Percentiles rank a stretch among this genome's conserved stretches.
phyloP scores from a whole-genome alignment of 805 yeast genomes.

The Yarrowia divulgata region DNA sequence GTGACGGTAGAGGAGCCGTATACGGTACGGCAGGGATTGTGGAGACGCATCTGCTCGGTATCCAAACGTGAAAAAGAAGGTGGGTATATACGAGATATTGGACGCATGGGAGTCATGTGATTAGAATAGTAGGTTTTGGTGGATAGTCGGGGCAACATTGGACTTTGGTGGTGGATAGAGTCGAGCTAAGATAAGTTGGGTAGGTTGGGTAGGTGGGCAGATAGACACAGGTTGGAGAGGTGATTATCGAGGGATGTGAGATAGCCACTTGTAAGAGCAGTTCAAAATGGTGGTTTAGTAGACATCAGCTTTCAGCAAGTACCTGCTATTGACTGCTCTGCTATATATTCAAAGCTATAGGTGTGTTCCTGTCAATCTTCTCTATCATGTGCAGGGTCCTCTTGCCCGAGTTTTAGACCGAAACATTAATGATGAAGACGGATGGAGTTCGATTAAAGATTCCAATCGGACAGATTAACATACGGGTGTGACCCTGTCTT shows the following conservation, averaged over 20 bases:
- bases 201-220: not conserved
- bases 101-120: not conserved
- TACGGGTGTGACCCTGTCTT: too few species aligned
- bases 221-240: too few species aligned
- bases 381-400: not conserved
- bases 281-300: not conserved
- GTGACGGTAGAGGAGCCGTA: not conserved
- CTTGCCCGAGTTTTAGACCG: not conserved
- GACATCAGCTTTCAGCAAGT: too few species aligned
- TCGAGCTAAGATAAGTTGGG: not conserved
- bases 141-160: slow-evolving; percentile 1
- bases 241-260: too few species aligned
- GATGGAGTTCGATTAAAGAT: too few species aligned
- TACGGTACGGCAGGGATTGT: not conserved
- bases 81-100: slow-evolving; percentile 9
- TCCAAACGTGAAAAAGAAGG: not conserved
- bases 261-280: too few species aligned
- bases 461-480: too few species aligned
- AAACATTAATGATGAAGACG: too few species aligned
- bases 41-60: not conserved
- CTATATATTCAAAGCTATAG: not conserved
- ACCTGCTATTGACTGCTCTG: too few species aligned
- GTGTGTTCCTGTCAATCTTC: not conserved
- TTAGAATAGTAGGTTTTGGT: not conserved
- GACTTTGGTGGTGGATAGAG: not conserved